Base-by-base conservation (phyloP, 768 basidiomycete genomes). In the Lactarius evosmus region DNA sequence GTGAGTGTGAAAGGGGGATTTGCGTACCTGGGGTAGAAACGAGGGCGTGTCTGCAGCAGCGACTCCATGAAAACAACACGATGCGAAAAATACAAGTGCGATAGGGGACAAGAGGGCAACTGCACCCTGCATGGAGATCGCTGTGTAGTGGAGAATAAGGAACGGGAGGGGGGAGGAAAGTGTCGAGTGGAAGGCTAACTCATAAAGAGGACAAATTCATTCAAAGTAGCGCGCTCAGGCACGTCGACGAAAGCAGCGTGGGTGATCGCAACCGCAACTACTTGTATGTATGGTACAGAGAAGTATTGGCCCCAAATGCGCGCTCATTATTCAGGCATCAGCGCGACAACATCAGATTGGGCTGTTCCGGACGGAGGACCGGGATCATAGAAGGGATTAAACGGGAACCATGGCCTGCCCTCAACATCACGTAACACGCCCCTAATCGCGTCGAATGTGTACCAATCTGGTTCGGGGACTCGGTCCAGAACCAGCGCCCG, bases 371-470 rank as follows among this genome's bases (percentile, higher is more conserved):
- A 85, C 0, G 80, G 83, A 8, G 86, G 87, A 1, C 88, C 89
- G 38, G 88, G 85, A 73, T 91, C 87, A 71, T 91, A 91, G 55
- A 78, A 71, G 1, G 89, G 87, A 68, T 90, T 91, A 60, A 74
- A 71, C 3, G 85, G 75, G 30, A 71, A 69, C 89, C 89, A 91
- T 14, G 67, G 63, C 2, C 58, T 49, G 4, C 61, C 70, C 2
- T 62, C 56, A 14, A 76, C 70, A 32, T 84, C 78, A 61, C 76
- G 77, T 51, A 84, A 73, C 17, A 67, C 67, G 7, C 87, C 87
- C 51, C 71, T 67, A 44, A 85, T 69, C 40, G 77, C 67, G 68
- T 85, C 80, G 70, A 91, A 90, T 9, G 80, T 78, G 71, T 85
- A 91, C 69, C 77, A 89, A 9, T 70, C 69, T 27, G 70, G 58